Evolutionary conservation across 768 basidiomycete genomes (phyloP).

Genomic region (Mycena galericulata): DNA sequence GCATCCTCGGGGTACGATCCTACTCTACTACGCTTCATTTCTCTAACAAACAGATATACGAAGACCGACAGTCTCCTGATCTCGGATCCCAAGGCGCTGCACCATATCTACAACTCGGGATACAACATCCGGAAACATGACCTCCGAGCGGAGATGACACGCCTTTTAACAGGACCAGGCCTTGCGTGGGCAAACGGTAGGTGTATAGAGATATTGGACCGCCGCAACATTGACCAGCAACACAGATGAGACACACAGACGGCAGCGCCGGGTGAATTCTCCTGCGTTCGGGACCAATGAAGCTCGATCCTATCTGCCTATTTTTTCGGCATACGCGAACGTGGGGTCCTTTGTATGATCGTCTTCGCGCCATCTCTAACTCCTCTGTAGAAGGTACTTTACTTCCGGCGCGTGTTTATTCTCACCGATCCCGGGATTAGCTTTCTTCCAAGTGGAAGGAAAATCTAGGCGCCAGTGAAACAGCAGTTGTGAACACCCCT

Average conservation of each 20-base stretch:
- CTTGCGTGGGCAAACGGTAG: slow-evolving; percentile 67
- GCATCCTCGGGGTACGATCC: slow-evolving; percentile 37
- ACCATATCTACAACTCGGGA: slow-evolving; percentile 54
- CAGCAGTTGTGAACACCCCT: slow-evolving; percentile 59
- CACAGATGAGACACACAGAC: slow-evolving; percentile 59
- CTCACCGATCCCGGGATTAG: slow-evolving; percentile 42
- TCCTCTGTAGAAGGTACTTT: background rate
- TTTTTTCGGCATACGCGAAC: slow-evolving; percentile 61
- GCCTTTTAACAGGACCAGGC: slow-evolving; percentile 64
- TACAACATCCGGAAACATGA: slow-evolving; percentile 67
- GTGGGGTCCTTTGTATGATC: slow-evolving; percentile 45
- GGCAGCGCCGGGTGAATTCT: slow-evolving; percentile 66
- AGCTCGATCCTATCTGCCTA: slow-evolving; percentile 60
- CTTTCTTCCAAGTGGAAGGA: slow-evolving; percentile 65
- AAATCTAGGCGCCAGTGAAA: slow-evolving; percentile 55
- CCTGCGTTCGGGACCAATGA: slow-evolving; percentile 68
- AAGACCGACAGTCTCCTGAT: slow-evolving; percentile 67
- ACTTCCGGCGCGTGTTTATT: background rate
- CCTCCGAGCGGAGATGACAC: slow-evolving; percentile 61
- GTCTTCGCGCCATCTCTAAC: slow-evolving; percentile 35
- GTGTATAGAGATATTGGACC: slow-evolving; percentile 17
- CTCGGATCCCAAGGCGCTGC: slow-evolving; percentile 70
- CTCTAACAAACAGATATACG: slow-evolving; percentile 26
- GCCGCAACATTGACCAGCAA: background rate
- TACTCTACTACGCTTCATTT: background rate